A percentile compares a stretch with the other conserved stretches of the same genome.
Evolutionary conservation across 352 stramenopile genomes (phyloP).

Genomic region (Pythium insidiosum): DNA sequence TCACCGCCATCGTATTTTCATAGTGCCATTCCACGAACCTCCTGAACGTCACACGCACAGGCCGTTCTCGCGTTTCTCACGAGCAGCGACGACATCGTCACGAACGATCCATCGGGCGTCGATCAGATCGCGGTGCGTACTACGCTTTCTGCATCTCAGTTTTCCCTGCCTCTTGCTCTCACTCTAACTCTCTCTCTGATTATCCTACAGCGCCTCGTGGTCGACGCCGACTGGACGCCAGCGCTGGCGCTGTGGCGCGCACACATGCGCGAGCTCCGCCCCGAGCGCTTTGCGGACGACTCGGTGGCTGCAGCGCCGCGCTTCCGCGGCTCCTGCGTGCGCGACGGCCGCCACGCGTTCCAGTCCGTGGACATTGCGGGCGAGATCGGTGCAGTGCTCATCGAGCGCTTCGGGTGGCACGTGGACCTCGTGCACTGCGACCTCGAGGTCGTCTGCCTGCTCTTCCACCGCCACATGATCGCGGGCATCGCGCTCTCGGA

Average conservation of each 20-base stretch:
- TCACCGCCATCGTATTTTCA: neutral
- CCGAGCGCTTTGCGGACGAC: conserved; percentile 3
- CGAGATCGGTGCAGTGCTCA: conserved; percentile 44
- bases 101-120: conserved; percentile 30
- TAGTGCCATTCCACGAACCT: neutral
- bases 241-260: conserved; percentile 52
- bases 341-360: conserved; percentile 66
- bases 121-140: conserved; percentile 52
- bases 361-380: conserved; percentile 57
- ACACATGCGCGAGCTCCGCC: conserved; percentile 19
- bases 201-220: conserved; percentile 28
- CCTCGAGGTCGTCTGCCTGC: conserved; percentile 64
- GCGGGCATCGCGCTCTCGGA: conserved; percentile 57
- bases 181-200: neutral
- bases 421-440: conserved; percentile 62
- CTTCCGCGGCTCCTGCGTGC: conserved; percentile 74
- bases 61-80: conserved; percentile 46
- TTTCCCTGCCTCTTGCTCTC: neutral
- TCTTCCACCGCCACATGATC: conserved; percentile 66
- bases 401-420: conserved; percentile 51
- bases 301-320: conserved; percentile 24
- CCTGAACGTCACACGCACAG: conserved; percentile 3
- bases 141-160: neutral
- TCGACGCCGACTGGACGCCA: conserved; percentile 37
- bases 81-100: conserved; percentile 48